Evolutionary conservation across 2,329 filamentous ascomycete species (phyloP), one percentile per base, ranked within the genome.

Genomic region (Gremmenia infestans): DNA sequence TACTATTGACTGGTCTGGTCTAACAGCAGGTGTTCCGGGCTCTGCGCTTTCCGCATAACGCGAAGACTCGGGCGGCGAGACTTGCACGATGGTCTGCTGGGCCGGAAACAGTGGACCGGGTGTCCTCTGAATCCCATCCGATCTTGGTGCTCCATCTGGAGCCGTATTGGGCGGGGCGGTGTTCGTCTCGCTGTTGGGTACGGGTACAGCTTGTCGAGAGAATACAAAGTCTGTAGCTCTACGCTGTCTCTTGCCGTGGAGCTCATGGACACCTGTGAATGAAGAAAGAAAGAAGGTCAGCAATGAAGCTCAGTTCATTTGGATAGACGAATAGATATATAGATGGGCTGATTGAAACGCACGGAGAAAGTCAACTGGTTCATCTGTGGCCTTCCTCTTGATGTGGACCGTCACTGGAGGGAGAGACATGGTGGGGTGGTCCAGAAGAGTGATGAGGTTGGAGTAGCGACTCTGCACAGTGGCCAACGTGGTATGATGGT

Each of bases 321-420:
- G 3, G 28, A 32, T 32, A 28, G 25, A 28, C 8, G 19, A 19
- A 19, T 19, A 19, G 19, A 19, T 19, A 19, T 19, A 19, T 19
- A 11, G 28, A 32, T 32, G 4, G 28, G 28, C 3, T 3, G 17
- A 17, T 19, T 17, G 15, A 17, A 42, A 19, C 39, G 39, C 39
- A 71, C 69, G 67, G 9, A 71, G 63, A 47, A 65, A 62, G 5
- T 70, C 68, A 25, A 70, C 65, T 15, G 69, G 69, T 15, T 69
- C 65, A 49, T 70, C 69, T 9, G 64, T 69, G 22, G 58, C 57
- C 57, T 69, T 71, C 43, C 69, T 60, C 61, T 71, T 71, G 57
- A 71, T 66, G 25, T 63, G 62, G n/a, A 71, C 59, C 7, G 60
- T 63, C 15, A 47, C 55, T 32, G 69, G 69, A 45, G 68, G 68